Conservation (phyloP, 805 yeast genomes). For the Metschnikowia cerradonensis region DNA sequence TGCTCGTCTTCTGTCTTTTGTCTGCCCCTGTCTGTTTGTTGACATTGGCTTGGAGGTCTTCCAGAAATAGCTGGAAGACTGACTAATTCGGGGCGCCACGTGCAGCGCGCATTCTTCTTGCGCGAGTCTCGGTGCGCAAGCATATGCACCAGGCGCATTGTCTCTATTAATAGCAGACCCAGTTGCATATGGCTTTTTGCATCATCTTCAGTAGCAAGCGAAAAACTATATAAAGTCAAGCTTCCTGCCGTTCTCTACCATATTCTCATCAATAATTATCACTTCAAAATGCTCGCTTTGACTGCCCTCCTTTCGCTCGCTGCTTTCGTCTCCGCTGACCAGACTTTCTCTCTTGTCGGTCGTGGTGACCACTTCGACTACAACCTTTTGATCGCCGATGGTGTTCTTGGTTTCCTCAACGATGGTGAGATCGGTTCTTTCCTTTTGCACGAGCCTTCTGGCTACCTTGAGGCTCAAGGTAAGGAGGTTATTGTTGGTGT, state of each 20-base stretch:
- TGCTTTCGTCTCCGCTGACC: slow-evolving; percentile 28
- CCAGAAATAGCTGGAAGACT: background rate
- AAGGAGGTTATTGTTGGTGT: slow-evolving; percentile 16
- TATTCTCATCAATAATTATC: background rate
- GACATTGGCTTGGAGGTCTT: background rate
- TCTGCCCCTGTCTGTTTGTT: no score
- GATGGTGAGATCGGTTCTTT: slow-evolving; percentile 19
- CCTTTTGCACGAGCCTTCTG: slow-evolving; percentile 29
- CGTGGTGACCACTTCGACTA: slow-evolving; percentile 21
- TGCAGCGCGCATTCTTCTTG: background rate
- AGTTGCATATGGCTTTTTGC: background rate
- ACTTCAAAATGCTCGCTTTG: slow-evolving; percentile 9
- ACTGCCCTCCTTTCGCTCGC: slow-evolving; percentile 23
- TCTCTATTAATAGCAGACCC: background rate
- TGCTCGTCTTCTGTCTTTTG: no score
- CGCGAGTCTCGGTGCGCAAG: no score
- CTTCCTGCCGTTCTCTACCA: no score
- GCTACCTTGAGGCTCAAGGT: slow-evolving; percentile 24
- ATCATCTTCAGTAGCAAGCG: background rate
- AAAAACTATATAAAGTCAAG: background rate
- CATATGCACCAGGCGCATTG: no score
- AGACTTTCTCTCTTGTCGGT: slow-evolving; percentile 26
- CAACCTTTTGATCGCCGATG: slow-evolving; percentile 15
- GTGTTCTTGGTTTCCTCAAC: slow-evolving; percentile 1
- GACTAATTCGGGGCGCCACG: background rate